Conservation (phyloP, 305 asterid genomes). For the Fraxinus xanthoxyloides region DNA sequence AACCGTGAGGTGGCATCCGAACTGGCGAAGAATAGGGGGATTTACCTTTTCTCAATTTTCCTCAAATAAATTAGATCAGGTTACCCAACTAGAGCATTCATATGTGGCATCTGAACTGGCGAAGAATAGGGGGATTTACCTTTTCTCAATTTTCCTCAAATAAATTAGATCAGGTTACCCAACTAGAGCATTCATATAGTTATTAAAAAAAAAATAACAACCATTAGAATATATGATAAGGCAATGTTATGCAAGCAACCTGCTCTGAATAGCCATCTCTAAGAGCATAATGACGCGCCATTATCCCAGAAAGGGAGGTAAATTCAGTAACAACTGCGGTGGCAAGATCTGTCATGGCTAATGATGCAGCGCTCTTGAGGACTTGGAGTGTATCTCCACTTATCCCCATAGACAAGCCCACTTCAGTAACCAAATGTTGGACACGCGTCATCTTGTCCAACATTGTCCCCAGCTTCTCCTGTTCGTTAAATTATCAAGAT, state of each 20-base stretch:
- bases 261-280: conserved; percentile 87
- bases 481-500: conserved; percentile 27
- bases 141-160: neutral
- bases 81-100: neutral
- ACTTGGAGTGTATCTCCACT: conserved; percentile 54
- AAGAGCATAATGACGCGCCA: conserved; percentile 96
- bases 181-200: neutral
- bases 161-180: neutral
- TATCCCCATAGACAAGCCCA: conserved; percentile 57
- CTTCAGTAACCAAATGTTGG: conserved; percentile 56
- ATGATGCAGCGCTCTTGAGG: conserved; percentile 67
- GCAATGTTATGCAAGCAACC: conserved; percentile 38
- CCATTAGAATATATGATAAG: neutral
- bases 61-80: neutral
- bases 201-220: neutral
- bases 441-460: conserved; percentile 89
- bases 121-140: neutral
- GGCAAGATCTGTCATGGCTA: conserved; percentile 92
- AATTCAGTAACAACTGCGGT: conserved; percentile 91
- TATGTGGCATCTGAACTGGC: neutral
- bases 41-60: neutral
- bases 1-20: neutral
- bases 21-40: neutral
- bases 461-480: conserved; percentile 97
- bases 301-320: conserved; percentile 88